Conservation (phyloP, 2,329 filamentous ascomycete genomes). For the Sporothrix luriei region DNA sequence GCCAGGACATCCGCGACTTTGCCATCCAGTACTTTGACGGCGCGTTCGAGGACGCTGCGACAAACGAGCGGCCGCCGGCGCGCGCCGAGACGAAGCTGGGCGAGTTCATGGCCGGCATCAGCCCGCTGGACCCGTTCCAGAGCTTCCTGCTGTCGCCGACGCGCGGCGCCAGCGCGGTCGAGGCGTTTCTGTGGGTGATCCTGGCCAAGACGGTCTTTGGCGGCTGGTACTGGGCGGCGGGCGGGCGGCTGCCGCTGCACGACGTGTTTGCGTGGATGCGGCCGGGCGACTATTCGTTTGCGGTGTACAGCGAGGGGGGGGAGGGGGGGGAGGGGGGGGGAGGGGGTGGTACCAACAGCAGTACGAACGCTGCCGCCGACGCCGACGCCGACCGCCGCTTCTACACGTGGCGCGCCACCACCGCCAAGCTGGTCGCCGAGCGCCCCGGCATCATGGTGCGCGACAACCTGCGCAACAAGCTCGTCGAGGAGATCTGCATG, state of each 20-base stretch:
- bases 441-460: slow-evolving; percentile 5
- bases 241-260: slow-evolving; percentile 15
- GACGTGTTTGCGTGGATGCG: slow-evolving; percentile 27
- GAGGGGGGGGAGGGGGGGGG: too few relatives aligned
- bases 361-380: too few relatives aligned
- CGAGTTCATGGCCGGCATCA: slow-evolving; percentile 26
- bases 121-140: slow-evolving; percentile 22
- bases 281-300: slow-evolving; percentile 17
- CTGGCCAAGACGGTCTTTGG: slow-evolving; percentile 27
- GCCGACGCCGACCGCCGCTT: slow-evolving; percentile 31
- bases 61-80: background rate
- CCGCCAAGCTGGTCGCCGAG: slow-evolving; percentile 27
- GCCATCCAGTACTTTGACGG: slow-evolving; percentile 29
- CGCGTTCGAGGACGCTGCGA: background rate
- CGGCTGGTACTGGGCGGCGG: slow-evolving; percentile 31
- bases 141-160: slow-evolving; percentile 27
- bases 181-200: slow-evolving; percentile 30
- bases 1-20: slow-evolving; percentile 33
- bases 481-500: slow-evolving; percentile 27
- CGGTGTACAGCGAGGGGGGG: background rate
- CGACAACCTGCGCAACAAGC: slow-evolving; percentile 23
- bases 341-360: too few relatives aligned
- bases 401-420: slow-evolving; percentile 31
- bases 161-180: slow-evolving; percentile 27
- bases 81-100: slow-evolving; percentile 11